Percentiles rank a stretch among this genome's conserved stretches.
Conservation (phyloP, 495 filamentous ascomycete genomes). For the Penicillium roqueforti region DNA sequence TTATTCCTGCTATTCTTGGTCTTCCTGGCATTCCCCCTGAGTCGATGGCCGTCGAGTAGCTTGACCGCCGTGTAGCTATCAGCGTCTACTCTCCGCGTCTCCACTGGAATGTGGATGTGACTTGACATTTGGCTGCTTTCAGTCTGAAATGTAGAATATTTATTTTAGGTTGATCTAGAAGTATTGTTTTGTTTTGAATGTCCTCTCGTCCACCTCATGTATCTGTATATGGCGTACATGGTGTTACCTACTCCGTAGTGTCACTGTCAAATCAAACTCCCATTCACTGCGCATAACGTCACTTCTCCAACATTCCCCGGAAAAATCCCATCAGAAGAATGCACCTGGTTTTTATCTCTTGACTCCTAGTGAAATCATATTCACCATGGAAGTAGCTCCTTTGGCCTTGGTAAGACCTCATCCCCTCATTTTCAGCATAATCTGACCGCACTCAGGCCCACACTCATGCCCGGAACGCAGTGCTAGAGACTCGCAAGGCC, state of each 20-base stretch:
- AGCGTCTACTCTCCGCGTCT: slow-evolving; percentile 5
- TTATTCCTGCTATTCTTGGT: not conserved
- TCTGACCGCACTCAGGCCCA: slow-evolving; percentile 59
- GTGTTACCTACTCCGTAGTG: no score
- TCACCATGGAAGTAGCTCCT: slow-evolving; percentile 58
- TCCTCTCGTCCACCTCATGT: not conserved
- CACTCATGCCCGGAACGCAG: slow-evolving; percentile 77
- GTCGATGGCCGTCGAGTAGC: not conserved
- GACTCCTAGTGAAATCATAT: not conserved
- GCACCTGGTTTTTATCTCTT: not conserved
- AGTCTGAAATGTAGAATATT: not conserved
- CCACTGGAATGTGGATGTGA: slow-evolving; percentile 22
- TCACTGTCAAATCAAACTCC: not conserved
- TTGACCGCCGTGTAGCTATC: not conserved
- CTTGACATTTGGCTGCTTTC: slow-evolving; percentile 3
- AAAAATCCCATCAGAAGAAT: slow-evolving; percentile 7
- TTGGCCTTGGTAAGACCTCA: slow-evolving; percentile 49
- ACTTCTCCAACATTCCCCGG: not conserved
- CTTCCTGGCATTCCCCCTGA: no score
- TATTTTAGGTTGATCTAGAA: not conserved
- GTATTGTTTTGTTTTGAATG: not conserved
- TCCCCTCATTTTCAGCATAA: slow-evolving; percentile 10
- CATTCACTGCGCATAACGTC: not conserved
- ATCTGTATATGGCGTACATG: no score
- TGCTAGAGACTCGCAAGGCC: slow-evolving; percentile 68